phyloP scores from a whole-genome alignment of 805 yeast genomes.

The Zygotorulaspora florentina region DNA sequence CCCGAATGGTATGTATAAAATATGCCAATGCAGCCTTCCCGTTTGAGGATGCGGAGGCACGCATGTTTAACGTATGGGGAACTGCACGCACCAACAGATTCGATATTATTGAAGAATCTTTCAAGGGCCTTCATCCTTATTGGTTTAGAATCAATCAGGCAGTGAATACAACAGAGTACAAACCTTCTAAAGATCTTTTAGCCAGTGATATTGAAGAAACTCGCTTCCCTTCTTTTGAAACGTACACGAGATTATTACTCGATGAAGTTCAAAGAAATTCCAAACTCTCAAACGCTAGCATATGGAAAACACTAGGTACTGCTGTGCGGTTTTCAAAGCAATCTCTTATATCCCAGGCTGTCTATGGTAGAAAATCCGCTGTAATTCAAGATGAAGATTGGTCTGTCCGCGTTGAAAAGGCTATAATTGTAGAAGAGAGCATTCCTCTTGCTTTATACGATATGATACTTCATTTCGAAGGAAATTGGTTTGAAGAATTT shows the following conservation, averaged over 20 bases:
- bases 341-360: conserved; percentile 62
- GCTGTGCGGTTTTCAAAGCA: conserved; percentile 54
- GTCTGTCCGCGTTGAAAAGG: conserved; percentile 63
- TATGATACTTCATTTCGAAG: conserved; percentile 20
- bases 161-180: conserved; percentile 41
- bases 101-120: conserved; percentile 77
- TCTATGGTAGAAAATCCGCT: conserved; percentile 48
- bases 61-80: conserved; percentile 66
- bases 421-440: conserved; percentile 54
- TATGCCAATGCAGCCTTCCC: conserved; percentile 60
- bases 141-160: conserved; percentile 60
- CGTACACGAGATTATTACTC: conserved; percentile 35
- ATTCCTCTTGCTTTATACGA: conserved; percentile 32
- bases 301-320: conserved; percentile 35
- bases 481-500: conserved; percentile 26
- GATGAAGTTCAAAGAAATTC: conserved; percentile 25
- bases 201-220: conserved; percentile 37
- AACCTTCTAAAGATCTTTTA: conserved; percentile 42
- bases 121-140: conserved; percentile 75
- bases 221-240: conserved; percentile 53
- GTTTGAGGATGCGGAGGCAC: conserved; percentile 62
- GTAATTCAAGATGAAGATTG: conserved; percentile 70
- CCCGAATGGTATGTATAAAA: conserved; percentile 62
- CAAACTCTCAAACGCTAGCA: conserved; percentile 24
- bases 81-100: conserved; percentile 52